These are phyloP conservation scores for Oxytropis ochrocephala DNA, from an alignment of 306 rosid genomes.

Conservation along the genomic window DNA sequence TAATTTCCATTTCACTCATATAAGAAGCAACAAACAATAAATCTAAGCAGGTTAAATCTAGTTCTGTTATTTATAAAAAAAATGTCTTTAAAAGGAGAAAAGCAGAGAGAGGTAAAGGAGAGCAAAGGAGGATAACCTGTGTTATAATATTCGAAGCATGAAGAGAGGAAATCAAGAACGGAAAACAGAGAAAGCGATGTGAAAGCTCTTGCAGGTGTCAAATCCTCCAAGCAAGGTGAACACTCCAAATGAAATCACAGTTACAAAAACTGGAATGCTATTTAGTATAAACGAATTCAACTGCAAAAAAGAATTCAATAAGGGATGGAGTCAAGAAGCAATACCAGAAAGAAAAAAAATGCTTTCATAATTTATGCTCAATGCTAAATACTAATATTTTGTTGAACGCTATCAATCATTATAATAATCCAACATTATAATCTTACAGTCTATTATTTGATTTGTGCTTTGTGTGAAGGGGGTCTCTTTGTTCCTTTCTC, in stretches of 20 bases:
- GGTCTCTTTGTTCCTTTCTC: not conserved
- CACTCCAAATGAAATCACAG: conserved; percentile 92
- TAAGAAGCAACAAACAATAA: not conserved
- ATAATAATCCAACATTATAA: conserved; percentile 9
- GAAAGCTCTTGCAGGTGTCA: conserved; percentile 95
- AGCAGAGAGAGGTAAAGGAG: not conserved
- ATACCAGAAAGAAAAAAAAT: not conserved
- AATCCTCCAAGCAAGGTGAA: conserved; percentile 87
- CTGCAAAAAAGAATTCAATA: conserved; percentile 47
- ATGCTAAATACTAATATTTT: not conserved
- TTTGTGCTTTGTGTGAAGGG: not conserved
- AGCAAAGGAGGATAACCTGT: conserved; percentile 48
- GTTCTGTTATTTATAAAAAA: not conserved
- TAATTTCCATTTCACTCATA: not conserved
- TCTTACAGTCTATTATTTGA: not conserved
- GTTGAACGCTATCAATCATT: conserved; percentile 6
- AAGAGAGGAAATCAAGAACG: conserved; percentile 93
- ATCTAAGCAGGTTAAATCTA: not conserved
- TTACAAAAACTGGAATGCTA: conserved; percentile 86
- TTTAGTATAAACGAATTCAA: conserved; percentile 70
- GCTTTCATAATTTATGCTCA: not conserved
- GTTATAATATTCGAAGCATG: conserved; percentile 94
- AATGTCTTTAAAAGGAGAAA: not conserved
- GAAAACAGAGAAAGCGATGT: conserved; percentile 92
- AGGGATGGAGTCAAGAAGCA: conserved; percentile 16